Evolutionary conservation across 495 filamentous ascomycete genomes (phyloP), one percentile per base, ranked within the genome.

Genomic region (Penicillium odoratum): DNA sequence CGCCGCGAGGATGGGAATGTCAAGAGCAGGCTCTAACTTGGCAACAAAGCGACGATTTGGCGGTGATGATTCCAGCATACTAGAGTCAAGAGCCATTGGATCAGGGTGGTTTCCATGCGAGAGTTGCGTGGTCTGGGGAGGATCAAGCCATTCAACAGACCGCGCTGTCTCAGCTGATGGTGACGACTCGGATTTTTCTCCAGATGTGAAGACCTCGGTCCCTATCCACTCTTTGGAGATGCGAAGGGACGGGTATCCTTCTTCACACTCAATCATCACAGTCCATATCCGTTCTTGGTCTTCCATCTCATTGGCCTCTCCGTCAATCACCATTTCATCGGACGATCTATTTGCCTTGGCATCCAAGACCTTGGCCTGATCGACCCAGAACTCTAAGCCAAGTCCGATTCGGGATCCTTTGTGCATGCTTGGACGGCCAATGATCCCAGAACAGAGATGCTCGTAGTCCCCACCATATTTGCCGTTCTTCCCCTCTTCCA

Each of bases 361-460:
- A 60, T 76, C 71, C 7, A 73, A 58, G 45, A 84, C 61, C 28
- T 81, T 78, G 31, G 83, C 78, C 46, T 78, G 78, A 46, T 87
- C 82, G 62, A 84, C 85, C 94, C 93, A 97, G 69, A 96, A 98
- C 58, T 96, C 89, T 40, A 97, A 62, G 26, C 83, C 83, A 52
- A 97, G 71, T 9, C 94, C 93, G 4, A 96, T 71, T 51, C 83
- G 84, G 25, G 80, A 80, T 52, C 84, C 79, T 10, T 80, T 81
- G 69, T 98, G 90, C 84, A 97, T 88, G 15, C 80, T 76, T 0
- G 94, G 94, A 34, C 80, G 83, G 2, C 94, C 94, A 64, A 88
- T 87, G 61, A 82, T 66, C 7, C 76, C 74, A 51, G 60, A 71
- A 57, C 70, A 83, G 18, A 74, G 65, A 57, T 75, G 77, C 11